phyloP scores from a whole-genome alignment of 2,329 filamentous ascomycete species.

The Aspergillus nomiae region DNA sequence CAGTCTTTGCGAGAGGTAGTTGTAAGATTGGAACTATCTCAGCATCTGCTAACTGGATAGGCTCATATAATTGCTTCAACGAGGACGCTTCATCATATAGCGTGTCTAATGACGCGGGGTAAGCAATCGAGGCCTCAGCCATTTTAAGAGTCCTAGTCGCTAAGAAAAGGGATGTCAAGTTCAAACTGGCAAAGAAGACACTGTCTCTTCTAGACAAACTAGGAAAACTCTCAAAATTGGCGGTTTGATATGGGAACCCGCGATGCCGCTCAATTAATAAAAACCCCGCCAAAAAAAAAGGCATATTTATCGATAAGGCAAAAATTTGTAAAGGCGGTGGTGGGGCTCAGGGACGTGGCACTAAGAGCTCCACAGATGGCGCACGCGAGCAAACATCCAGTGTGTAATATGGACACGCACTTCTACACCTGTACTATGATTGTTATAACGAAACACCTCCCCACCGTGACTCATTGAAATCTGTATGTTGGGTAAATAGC shows the following conservation, averaged over 20 bases:
- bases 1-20: conserved; percentile 38
- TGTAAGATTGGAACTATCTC: conserved; percentile 36
- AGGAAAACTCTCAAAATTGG: not conserved
- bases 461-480: not conserved
- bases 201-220: not conserved
- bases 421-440: too few relatives aligned
- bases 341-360: not conserved
- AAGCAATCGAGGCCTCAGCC: conserved; percentile 23
- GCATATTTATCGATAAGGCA: not conserved
- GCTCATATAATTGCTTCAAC: conserved; percentile 36
- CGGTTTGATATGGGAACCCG: not conserved
- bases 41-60: conserved; percentile 36
- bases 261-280: not conserved
- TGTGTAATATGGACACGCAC: not conserved
- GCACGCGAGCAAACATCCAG: not conserved
- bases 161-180: not conserved
- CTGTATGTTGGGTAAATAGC: not conserved
- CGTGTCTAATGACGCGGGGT: conserved; percentile 35
- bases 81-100: conserved; percentile 33
- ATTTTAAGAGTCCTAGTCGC: conserved; percentile 16
- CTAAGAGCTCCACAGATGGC: not conserved
- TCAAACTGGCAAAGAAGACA: not conserved
- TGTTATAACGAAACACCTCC: too few relatives aligned
- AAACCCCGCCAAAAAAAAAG: not conserved
- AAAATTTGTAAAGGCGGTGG: not conserved